phyloP scores from a whole-genome alignment of 129 eudicot genomes.

The Pittosporum tobira region DNA sequence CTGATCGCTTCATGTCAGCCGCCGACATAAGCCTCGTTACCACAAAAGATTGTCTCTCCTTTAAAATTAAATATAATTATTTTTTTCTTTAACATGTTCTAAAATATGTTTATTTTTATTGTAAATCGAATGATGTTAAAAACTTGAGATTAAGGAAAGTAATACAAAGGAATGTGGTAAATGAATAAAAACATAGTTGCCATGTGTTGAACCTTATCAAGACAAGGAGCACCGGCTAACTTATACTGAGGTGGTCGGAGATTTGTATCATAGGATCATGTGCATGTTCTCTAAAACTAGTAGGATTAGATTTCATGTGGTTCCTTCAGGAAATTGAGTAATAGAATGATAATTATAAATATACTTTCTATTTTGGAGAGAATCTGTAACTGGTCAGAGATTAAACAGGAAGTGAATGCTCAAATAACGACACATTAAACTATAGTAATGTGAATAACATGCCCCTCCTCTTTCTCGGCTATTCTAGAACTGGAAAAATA shows the following conservation, averaged over 20 bases:
- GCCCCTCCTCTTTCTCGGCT: no score
- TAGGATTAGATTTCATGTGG: constrained; percentile 71
- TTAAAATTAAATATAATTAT: no score
- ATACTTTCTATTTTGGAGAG: background rate
- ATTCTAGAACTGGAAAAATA: no score
- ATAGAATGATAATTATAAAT: constrained; percentile 16
- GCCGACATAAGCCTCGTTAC: background rate
- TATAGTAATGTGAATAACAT: no score
- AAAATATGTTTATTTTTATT: background rate
- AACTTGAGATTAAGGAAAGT: constrained; percentile 12
- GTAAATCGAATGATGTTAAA: background rate
- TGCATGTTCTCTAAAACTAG: constrained; percentile 45
- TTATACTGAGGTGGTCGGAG: constrained; percentile 12
- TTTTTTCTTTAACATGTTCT: no score
- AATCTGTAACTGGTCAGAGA: background rate
- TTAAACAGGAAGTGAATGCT: no score
- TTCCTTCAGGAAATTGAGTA: constrained; percentile 17
- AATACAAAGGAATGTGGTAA: constrained; percentile 28
- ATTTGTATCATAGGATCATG: constrained; percentile 28
- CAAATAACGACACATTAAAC: no score
- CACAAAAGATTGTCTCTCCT: no score
- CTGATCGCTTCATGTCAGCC: background rate
- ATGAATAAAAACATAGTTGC: constrained; percentile 11
- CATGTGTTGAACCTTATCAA: constrained; percentile 37
- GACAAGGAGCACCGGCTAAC: constrained; percentile 25